A percentile compares a stretch with the other conserved stretches of the same genome.
Conservation (phyloP, 192 early-diverging fungal species). For the Umbelopsis sp. region DNA sequence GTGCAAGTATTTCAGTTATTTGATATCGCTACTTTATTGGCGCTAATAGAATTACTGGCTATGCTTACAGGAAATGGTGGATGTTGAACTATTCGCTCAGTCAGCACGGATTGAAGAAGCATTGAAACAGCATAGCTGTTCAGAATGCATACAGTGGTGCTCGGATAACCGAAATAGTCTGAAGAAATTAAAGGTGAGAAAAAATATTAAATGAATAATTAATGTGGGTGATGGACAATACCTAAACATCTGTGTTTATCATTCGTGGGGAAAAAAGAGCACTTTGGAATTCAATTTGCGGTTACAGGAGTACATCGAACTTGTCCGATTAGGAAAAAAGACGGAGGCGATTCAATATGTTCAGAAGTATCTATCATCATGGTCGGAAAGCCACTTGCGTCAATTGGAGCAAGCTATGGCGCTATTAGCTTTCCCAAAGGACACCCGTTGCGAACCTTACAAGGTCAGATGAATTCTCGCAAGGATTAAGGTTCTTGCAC, state of each 20-base stretch:
- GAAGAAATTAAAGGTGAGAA: conserved; percentile 84
- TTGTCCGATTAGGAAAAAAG: conserved; percentile 63
- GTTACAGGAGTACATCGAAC: conserved; percentile 94
- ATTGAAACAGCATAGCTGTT: conserved; percentile 75
- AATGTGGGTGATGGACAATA: no score
- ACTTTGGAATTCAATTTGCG: conserved; percentile 95
- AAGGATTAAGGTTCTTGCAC: no score
- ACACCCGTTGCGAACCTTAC: conserved; percentile 81
- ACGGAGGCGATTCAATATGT: conserved; percentile 84
- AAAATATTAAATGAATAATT: no score
- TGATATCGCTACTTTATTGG: neutral
- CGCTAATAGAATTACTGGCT: neutral
- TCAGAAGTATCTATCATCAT: conserved; percentile 80
- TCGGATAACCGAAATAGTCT: conserved; percentile 86
- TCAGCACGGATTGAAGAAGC: conserved; percentile 80
- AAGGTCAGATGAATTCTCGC: conserved; percentile 51
- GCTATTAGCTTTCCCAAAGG: conserved; percentile 80
- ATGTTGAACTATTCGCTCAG: conserved; percentile 88
- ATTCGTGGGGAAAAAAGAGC: conserved; percentile 57
- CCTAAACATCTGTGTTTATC: no score
- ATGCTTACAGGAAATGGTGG: conserved; percentile 82
- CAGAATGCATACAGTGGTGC: conserved; percentile 92
- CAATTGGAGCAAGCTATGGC: conserved; percentile 91
- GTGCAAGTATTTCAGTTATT: conserved; percentile 46
- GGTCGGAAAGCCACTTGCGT: conserved; percentile 72